Evolutionary conservation across 441 rosid genomes (phyloP).

Genomic region (Croton setiger): DNA sequence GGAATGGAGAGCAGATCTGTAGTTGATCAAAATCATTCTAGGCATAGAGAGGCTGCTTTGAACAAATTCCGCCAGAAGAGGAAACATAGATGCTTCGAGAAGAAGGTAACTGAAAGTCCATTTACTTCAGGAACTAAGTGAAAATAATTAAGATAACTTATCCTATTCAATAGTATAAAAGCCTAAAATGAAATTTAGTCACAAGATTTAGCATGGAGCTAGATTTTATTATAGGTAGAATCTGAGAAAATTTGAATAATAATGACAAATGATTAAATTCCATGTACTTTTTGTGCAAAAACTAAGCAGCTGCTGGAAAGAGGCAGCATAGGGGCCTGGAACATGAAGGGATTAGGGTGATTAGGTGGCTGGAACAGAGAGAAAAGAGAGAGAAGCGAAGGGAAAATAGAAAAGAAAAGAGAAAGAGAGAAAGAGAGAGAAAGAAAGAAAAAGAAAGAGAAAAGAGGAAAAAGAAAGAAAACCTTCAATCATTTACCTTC

Average conservation of each 20-base stretch:
- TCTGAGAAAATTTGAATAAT: not conserved
- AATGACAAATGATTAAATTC: not conserved
- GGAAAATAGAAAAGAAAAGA: too few relatives aligned
- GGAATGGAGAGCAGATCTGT: constrained; percentile 23
- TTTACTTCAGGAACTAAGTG: not conserved
- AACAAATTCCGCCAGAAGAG: constrained; percentile 58
- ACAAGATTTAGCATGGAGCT: not conserved
- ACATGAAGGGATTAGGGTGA: too few relatives aligned
- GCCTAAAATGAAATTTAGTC: not conserved
- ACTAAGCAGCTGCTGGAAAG: too few relatives aligned
- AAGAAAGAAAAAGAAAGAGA: too few relatives aligned
- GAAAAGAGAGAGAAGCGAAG: too few relatives aligned
- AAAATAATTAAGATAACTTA: not conserved
- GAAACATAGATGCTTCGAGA: constrained; percentile 61
- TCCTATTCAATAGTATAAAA: not conserved
- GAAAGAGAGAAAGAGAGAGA: too few relatives aligned
- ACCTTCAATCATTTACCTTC: too few relatives aligned
- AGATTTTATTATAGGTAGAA: not conserved
- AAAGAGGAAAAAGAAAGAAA: too few relatives aligned
- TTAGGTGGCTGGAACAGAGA: too few relatives aligned
- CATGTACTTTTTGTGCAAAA: too few relatives aligned
- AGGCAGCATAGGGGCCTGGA: too few relatives aligned
- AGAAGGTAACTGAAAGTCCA: constrained; percentile 42
- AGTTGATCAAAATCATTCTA: constrained; percentile 23
- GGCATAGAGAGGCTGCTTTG: constrained; percentile 56